Base-by-base conservation (phyloP, 768 basidiomycete species). In the Rhodotorula babjevae region DNA sequence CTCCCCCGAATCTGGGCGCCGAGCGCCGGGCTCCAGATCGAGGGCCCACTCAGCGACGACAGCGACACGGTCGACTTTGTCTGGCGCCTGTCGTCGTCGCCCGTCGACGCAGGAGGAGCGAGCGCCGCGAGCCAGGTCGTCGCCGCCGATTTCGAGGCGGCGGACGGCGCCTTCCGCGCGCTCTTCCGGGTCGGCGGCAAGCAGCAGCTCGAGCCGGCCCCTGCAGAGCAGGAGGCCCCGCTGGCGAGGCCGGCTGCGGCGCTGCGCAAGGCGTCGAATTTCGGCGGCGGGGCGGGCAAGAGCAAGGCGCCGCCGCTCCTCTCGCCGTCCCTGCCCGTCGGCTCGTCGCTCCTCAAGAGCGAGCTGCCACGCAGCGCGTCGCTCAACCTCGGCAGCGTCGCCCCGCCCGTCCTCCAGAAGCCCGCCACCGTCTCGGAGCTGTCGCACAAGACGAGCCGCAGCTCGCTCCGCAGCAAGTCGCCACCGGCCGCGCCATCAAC, bases 1-100 rank as follows among this genome's bases (percentile, higher is more conserved):
- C 80, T 89, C 44, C 90, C 91, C 25, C 83, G 88, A 63, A 86
- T 87, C 53, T 85, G 89, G 58, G 80, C 88, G 23, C 95, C 95
- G 5, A 81, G 87, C 5, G 82, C 86, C 10, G 88, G 87, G 1
- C 71, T 82, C 10, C 69, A 77, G 40, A 77, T 69, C 63, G 76
- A 66, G 71, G 79, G 60, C 65, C 78, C 44, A 57, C 57, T 75
- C 21, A 70, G 46, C 31, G 77, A 77, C 59, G 77, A 78, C 53
- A 76, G 73, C 25, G 66, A 61, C 27, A 69, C 63, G 29, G 72
- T 74, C 29, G 71, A 75, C 29, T 80, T 69, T 52, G 61, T 77
- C 0, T 68, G 81, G 76, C 42, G n/a, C 7, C 60, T 61, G n/a
- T 23, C 23, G 23, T 18, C 59, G 59, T 25, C 25, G 16, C 42